These are phyloP conservation scores for Nicotiana tomentosiformis DNA, from an alignment of 257 asterid species.

Conservation along the genomic window DNA sequence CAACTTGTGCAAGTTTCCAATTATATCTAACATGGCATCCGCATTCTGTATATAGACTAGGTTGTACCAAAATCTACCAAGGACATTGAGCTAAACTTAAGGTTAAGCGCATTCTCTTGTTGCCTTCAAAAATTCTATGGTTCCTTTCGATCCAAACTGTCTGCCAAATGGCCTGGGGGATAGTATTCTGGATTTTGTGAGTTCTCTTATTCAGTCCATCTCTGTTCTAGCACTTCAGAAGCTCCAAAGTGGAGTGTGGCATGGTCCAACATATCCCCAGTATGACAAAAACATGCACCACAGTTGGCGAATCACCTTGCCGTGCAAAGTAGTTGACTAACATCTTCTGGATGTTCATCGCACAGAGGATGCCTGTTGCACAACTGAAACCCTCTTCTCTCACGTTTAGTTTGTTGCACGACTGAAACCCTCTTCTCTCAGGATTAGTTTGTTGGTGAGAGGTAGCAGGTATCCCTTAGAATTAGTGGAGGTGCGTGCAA, in stretches of 20 bases:
- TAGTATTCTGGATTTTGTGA: not conserved
- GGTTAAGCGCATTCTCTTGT: not conserved
- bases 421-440: not conserved
- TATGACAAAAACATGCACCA: not conserved
- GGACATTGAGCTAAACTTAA: not conserved
- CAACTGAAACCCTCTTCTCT: not conserved
- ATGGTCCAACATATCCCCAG: not conserved
- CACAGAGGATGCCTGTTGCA: not conserved
- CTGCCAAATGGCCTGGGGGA: not conserved
- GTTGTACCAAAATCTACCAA: not conserved
- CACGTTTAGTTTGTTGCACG: no score
- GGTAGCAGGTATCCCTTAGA: not conserved
- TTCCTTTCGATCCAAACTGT: not conserved
- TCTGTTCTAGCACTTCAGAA: not conserved
- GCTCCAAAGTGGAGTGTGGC: not conserved
- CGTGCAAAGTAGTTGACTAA: not conserved
- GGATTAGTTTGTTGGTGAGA: not conserved
- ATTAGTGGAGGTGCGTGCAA: no score
- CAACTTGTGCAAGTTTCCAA: not conserved
- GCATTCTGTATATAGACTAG: not conserved
- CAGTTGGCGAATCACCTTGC: not conserved
- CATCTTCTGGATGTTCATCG: not conserved
- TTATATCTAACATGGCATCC: not conserved
- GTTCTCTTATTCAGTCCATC: not conserved
- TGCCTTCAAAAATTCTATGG: not conserved